phyloP scores from a whole-genome alignment of 2,329 filamentous ascomycete species.

The Alternaria conjuncta region DNA sequence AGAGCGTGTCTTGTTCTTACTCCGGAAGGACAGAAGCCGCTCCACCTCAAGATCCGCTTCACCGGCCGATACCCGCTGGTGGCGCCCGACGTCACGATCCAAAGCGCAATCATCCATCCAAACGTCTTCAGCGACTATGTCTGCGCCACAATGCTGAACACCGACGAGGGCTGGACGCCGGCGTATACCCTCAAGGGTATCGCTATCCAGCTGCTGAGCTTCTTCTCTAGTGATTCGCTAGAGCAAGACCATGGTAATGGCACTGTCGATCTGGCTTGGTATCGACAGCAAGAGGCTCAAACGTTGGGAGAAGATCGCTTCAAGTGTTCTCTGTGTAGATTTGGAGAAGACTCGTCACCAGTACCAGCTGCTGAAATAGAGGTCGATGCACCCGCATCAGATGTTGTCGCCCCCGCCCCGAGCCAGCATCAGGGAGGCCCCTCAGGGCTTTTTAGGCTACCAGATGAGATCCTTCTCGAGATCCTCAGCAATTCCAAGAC shows the following conservation, averaged over 20 bases:
- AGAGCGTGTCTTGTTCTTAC: slow-evolving; percentile 55
- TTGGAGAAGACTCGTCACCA: background rate
- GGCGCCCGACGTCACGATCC: slow-evolving; percentile 51
- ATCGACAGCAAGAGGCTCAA: background rate
- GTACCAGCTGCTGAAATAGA: background rate
- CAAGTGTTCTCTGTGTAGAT: background rate
- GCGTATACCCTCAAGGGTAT: slow-evolving; percentile 60
- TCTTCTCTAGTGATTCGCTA: slow-evolving; percentile 57
- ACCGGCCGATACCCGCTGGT: slow-evolving; percentile 47
- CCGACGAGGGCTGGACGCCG: slow-evolving; percentile 53
- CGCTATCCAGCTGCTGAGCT: slow-evolving; percentile 60
- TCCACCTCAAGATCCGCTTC: slow-evolving; percentile 56
- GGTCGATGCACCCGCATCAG: background rate
- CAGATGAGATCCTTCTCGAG: slow-evolving; percentile 52
- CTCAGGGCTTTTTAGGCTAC: slow-evolving; percentile 40
- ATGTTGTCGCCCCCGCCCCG: background rate
- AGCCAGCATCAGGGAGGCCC: background rate
- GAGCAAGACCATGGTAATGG: slow-evolving; percentile 49
- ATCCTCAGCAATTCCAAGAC: slow-evolving; percentile 30
- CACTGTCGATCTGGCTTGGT: slow-evolving; percentile 30
- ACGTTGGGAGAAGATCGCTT: background rate
- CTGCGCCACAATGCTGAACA: slow-evolving; percentile 57
- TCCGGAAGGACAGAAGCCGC: slow-evolving; percentile 46
- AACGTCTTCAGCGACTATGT: slow-evolving; percentile 56
- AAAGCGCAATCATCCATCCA: slow-evolving; percentile 53